Conservation (phyloP, 1,139 yeast genomes). For the Pneumocystis wakefieldiae region DNA sequence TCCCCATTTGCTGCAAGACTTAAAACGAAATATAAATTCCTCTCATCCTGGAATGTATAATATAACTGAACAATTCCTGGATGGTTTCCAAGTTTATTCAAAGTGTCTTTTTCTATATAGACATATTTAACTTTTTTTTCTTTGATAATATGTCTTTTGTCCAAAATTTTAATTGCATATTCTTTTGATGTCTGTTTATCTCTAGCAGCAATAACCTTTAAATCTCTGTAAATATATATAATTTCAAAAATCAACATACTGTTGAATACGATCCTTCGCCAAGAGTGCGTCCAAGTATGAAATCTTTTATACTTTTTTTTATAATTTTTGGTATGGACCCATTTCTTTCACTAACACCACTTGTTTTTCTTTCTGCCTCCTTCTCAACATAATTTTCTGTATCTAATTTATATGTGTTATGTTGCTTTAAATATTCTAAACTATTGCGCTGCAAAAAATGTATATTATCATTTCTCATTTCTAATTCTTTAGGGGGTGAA, state of each 20-base stretch:
- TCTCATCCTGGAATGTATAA: constrained; percentile 87
- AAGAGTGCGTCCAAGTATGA: constrained; percentile 67
- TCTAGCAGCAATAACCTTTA: constrained; percentile 57
- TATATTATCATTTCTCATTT: not conserved
- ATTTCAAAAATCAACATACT: constrained; percentile 6
- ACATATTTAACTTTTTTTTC: constrained; percentile 94
- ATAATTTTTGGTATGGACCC: constrained; percentile 26
- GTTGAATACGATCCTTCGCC: constrained; percentile 97
- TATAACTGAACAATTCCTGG: constrained; percentile 80
- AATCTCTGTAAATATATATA: not conserved
- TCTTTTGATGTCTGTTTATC: constrained; percentile 58
- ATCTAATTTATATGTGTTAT: constrained; percentile 8
- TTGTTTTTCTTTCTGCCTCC: constrained; percentile 41
- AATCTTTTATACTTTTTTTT: constrained; percentile 54
- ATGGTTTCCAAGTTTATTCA: constrained; percentile 68
- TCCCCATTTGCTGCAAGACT: constrained; percentile 93
- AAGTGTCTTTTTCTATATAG: constrained; percentile 84
- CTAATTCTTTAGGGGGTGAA: not conserved
- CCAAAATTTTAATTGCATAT: constrained; percentile 82
- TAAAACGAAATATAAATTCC: constrained; percentile 74
- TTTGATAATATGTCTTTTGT: constrained; percentile 83
- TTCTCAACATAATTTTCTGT: constrained; percentile 25
- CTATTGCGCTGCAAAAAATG: constrained; percentile 4
- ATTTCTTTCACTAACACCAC: constrained; percentile 31
- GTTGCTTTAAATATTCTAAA: not conserved